These are phyloP conservation scores for Leucaena leucocephala DNA, from an alignment of 306 rosid genomes.

Conservation along the genomic window DNA sequence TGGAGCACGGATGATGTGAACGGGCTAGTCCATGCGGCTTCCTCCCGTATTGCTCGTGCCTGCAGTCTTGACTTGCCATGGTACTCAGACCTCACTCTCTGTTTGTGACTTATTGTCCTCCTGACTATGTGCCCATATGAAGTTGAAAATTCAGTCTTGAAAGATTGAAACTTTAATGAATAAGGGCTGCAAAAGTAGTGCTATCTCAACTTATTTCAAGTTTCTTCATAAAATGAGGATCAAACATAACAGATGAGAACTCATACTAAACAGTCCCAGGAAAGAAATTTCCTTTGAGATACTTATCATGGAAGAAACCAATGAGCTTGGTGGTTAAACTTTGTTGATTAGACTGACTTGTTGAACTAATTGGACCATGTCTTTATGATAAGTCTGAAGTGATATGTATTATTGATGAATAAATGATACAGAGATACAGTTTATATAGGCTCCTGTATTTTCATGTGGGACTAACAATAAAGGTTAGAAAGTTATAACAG, in stretches of 20 bases:
- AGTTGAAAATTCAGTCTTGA: neutral
- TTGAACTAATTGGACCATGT: conserved; percentile 4
- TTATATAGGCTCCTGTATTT: too few relatives aligned
- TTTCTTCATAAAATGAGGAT: neutral
- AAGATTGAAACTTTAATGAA: conserved; percentile 2
- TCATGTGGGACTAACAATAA: too few relatives aligned
- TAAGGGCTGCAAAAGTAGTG: conserved; percentile 7
- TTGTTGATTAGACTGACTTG: conserved; percentile 12
- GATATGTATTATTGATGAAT: too few relatives aligned
- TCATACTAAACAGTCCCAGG: neutral
- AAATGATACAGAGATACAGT: too few relatives aligned
- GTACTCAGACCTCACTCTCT: conserved; percentile 41
- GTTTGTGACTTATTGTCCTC: neutral
- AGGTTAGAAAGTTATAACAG: too few relatives aligned
- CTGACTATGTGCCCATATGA: neutral
- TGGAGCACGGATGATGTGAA: conserved; percentile 70
- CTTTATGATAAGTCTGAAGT: too few relatives aligned
- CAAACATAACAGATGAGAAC: neutral
- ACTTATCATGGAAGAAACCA: neutral
- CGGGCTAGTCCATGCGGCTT: conserved; percentile 49
- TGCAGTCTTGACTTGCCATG: conserved; percentile 56
- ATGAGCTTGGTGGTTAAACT: conserved; percentile 28
- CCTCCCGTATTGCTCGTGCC: conserved; percentile 58
- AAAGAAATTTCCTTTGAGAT: neutral
- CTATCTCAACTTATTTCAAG: neutral